Evolutionary conservation across 1,284 basidiomycete species (phyloP), one percentile per base, ranked within the genome.

Genomic region (Puccinia sorghi): DNA sequence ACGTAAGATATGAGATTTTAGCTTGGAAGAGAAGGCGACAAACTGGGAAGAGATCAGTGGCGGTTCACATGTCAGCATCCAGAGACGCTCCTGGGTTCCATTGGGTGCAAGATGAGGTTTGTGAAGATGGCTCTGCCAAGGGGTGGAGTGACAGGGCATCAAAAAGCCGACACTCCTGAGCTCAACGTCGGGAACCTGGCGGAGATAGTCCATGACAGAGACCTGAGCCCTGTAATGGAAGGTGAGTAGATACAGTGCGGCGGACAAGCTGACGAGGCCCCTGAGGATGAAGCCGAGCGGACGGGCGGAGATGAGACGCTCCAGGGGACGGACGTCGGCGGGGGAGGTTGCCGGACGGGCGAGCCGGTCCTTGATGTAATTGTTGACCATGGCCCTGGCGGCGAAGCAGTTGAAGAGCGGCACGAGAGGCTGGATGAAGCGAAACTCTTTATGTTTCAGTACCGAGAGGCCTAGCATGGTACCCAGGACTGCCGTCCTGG

Each of bases 61-160:
- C 1, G 95, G 95, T 82, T 97, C 94, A 83, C 95, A 98, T 3
- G 92, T 91, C 39, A 97, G 83, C 61, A 91, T 89, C 93, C 94
- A 97, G 80, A 91, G 84, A 74, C 85, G 84, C 27, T 88, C 88
- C 50, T 63, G 32, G 32, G 72, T 50, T 3, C 72, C 72, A 50
- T 75, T 75, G 13, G 87, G 87, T 56, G 82, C 82, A 8, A 91
- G 86, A 54, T 90, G 87, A 15, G 87, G 85, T 43, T 89, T 86
- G 83, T 99, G 96, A 25, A 99, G 85, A 84, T 94, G 92, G 5
- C 93, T 90, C 83, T 94, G 92, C 87, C 94, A 96, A 2, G 96
- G 96, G 0, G 92, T 94, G n/a, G 94, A 97, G 86, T 99, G 97
- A 82, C 97, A 99, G 3, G 97, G 97, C 92, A 94, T 96, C 22